Percentiles rank a stretch among this genome's conserved stretches.
phyloP scores from a whole-genome alignment of 768 basidiomycete genomes.

The Leccinum sublutescens region DNA sequence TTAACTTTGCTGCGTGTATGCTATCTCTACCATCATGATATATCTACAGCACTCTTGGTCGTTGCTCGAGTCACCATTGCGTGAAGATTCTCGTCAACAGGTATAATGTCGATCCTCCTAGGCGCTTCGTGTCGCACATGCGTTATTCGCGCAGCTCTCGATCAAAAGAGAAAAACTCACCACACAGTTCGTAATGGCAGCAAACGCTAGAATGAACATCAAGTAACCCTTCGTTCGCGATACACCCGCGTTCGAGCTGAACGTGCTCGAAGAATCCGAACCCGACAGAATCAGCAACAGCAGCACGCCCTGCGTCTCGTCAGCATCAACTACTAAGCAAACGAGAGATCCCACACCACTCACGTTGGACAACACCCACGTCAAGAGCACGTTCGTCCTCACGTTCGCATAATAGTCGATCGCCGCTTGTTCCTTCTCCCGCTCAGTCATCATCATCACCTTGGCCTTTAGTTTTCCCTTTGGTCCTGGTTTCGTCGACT shows the following conservation, averaged over 20 bases:
- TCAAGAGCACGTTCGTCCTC: slow-evolving; percentile 75
- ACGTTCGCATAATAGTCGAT: slow-evolving; percentile 89
- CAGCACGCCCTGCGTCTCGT: slow-evolving; percentile 57
- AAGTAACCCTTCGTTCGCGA: slow-evolving; percentile 72
- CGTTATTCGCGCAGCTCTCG: background rate
- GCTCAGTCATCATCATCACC: slow-evolving; percentile 38
- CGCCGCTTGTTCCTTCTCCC: slow-evolving; percentile 70
- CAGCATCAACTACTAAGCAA: background rate
- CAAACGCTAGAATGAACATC: slow-evolving; percentile 77
- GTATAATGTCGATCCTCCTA: slow-evolving; percentile 58
- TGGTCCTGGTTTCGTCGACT: slow-evolving; percentile 6
- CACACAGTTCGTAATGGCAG: slow-evolving; percentile 72
- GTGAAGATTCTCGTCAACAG: slow-evolving; percentile 51
- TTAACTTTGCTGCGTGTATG: slow-evolving; percentile 1
- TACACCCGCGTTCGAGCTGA: slow-evolving; percentile 45
- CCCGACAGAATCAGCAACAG: slow-evolving; percentile 68
- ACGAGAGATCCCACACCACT: slow-evolving; percentile 18
- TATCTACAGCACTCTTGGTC: background rate
- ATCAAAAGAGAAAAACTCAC: slow-evolving; percentile 29
- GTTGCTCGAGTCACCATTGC: slow-evolving; percentile 31
- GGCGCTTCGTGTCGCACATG: slow-evolving; percentile 39
- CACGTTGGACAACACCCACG: slow-evolving; percentile 86
- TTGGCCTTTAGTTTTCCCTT: slow-evolving; percentile 18
- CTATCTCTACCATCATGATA: slow-evolving; percentile 3
- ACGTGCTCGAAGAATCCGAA: slow-evolving; percentile 54